Base-by-base conservation (phyloP, 768 basidiomycete genomes). In the Russula olivacea region DNA sequence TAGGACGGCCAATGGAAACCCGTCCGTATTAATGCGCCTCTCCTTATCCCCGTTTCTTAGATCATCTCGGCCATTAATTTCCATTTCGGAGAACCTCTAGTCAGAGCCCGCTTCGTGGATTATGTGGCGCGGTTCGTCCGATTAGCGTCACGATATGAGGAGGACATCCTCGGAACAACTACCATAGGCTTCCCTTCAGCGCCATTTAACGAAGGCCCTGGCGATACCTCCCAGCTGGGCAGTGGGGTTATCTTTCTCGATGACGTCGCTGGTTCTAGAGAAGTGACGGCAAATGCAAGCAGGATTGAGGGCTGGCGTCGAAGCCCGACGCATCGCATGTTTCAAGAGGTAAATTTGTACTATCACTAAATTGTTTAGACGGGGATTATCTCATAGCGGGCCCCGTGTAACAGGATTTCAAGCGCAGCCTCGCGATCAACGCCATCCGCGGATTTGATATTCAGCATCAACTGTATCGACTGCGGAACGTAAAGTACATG, bases 231-330 rank as follows among this genome's bases (percentile, higher is more conserved):
- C 63, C 78, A 80, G 34, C 76, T 98, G 19, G 96, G 97, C 10
- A 88, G 87, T 60, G 96, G 96, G 2, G 79, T 89, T 17, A 82
- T 86, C 7, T 93, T 94, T 70, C 73, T 76, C 15, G 93, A 96
- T 61, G 93, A 96, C 23, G 72, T 72, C 0, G 73, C 78, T 14
- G 84, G 84, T 50, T 69, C 79, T 63, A 83, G 81, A 66, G 96
- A 99, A 71, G 77, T 97, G 58, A 78, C 80, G 47, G 78, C 80
- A 36, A 93, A 94, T 68, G 84, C 87, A 1, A 84, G 85, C 68
- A 83, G 96, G 40, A 93, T 98, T 43, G 97, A 98, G 70, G 95
- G 88, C 9, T 99, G 96, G 96, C 78, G 90, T 65, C 82, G 82
- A 71, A 96, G 91, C 5, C 84, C 83, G 66, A 86, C 83, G 58